phyloP scores from a whole-genome alignment of 805 yeast species.

The Schwanniomyces yamadae region DNA sequence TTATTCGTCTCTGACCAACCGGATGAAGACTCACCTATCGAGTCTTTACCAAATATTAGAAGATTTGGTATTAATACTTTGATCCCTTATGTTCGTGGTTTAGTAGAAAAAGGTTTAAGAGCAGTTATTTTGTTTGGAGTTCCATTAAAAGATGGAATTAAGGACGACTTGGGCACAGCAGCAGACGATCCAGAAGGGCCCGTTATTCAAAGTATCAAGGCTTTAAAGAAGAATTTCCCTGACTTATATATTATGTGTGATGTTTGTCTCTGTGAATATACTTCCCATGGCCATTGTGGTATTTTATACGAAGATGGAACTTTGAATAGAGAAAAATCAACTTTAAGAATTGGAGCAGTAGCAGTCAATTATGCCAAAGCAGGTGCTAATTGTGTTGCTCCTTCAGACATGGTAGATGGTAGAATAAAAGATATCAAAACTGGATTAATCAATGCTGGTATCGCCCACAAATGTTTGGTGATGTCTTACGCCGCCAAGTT shows the following conservation, averaged over 20 bases:
- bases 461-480: constrained; percentile 85
- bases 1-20: constrained; percentile 77
- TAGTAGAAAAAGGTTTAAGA: constrained; percentile 77
- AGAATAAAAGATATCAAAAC: constrained; percentile 82
- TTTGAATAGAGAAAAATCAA: constrained; percentile 71
- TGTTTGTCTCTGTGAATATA: constrained; percentile 95
- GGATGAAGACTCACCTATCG: constrained; percentile 74
- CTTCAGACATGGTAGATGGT: constrained; percentile 98
- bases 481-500: constrained; percentile 96
- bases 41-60: constrained; percentile 83
- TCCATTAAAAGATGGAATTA: constrained; percentile 68
- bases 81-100: constrained; percentile 62
- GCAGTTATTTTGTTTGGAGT: constrained; percentile 93
- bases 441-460: constrained; percentile 74
- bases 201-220: constrained; percentile 75
- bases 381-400: constrained; percentile 95
- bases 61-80: constrained; percentile 82
- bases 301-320: constrained; percentile 83
- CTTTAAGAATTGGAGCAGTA: constrained; percentile 84
- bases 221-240: constrained; percentile 67
- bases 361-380: constrained; percentile 95
- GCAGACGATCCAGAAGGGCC: constrained; percentile 98
- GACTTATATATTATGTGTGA: constrained; percentile 86
- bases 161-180: constrained; percentile 79
- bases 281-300: constrained; percentile 98